Percentiles rank a stretch among this genome's conserved stretches.
phyloP scores from a whole-genome alignment of 768 basidiomycete species.

The Termitomyces sp. region DNA sequence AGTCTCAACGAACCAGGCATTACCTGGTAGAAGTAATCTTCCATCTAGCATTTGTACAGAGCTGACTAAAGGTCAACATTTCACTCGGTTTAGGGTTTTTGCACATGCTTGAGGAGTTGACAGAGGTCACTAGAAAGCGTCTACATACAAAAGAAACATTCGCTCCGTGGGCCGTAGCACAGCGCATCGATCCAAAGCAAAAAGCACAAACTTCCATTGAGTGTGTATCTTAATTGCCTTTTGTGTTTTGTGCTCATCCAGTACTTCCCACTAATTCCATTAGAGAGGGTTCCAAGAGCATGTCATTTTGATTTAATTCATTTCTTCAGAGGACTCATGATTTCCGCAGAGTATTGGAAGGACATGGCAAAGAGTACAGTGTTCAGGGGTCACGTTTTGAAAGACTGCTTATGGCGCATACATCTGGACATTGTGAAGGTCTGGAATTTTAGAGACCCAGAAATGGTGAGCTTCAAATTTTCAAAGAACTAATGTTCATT shows the following conservation, averaged over 20 bases:
- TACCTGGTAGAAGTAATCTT: no score
- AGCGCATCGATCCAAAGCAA: background rate
- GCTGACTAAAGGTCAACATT: no score
- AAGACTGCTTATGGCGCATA: constrained; percentile 4
- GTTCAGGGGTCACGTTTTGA: background rate
- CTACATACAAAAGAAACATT: background rate
- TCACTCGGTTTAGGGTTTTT: background rate
- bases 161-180: background rate
- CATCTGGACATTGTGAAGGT: constrained; percentile 17
- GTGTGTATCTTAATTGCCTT: background rate
- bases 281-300: background rate
- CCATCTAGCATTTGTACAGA: no score
- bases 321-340: background rate
- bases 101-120: background rate
- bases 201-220: background rate
- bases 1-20: no score
- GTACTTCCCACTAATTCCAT: no score
- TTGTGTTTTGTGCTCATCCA: background rate
- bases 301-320: background rate
- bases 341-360: constrained; percentile 4
- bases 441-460: constrained; percentile 23
- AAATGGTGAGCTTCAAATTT: background rate
- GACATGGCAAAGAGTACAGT: constrained; percentile 1
- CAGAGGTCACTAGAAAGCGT: background rate
- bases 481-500: no score